Evolutionary conservation across 176 grass and related monocot species (phyloP).

Genomic region (Eleusine coracana): DNA sequence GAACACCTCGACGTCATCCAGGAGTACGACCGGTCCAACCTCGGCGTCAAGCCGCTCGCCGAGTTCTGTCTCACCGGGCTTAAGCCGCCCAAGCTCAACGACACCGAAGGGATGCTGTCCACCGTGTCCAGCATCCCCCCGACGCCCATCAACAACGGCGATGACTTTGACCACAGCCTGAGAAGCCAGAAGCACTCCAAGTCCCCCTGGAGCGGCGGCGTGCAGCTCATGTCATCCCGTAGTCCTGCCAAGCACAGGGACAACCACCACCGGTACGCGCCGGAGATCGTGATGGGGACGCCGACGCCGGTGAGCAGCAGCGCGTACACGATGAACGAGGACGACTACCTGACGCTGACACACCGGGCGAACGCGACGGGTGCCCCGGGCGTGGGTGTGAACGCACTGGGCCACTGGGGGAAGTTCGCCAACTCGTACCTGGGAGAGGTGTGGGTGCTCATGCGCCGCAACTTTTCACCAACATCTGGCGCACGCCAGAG

Average conservation of each 20-base stretch:
- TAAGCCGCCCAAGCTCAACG: constrained; percentile 59
- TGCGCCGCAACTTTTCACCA: constrained; percentile 75
- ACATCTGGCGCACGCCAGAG: constrained; percentile 72
- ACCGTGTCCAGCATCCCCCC: constrained; percentile 44
- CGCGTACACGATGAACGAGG: constrained; percentile 67
- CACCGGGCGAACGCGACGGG: constrained; percentile 15
- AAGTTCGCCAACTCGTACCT: constrained; percentile 65
- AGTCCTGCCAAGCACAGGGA: constrained; percentile 35
- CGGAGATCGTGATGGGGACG: constrained; percentile 62
- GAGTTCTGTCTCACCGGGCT: constrained; percentile 73
- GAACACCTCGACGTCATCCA: constrained; percentile 69
- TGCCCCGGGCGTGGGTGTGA: constrained; percentile 30
- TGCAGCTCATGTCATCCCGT: constrained; percentile 52
- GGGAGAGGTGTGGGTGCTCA: constrained; percentile 63
- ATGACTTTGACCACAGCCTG: constrained; percentile 65
- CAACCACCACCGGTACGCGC: constrained; percentile 32
- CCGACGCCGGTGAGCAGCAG: constrained; percentile 64
- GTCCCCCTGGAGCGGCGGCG: constrained; percentile 60
- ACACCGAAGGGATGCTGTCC: constrained; percentile 28
- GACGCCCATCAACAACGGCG: constrained; percentile 18
- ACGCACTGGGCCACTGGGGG: constrained; percentile 48
- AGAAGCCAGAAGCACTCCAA: constrained; percentile 56
- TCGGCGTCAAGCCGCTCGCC: constrained; percentile 52
- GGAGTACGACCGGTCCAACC: constrained; percentile 64
- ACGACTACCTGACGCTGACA: constrained; percentile 55